Evolutionary conservation across 2,329 filamentous ascomycete species (phyloP), one percentile per base, ranked within the genome.

Genomic region (Botrytis fabae): DNA sequence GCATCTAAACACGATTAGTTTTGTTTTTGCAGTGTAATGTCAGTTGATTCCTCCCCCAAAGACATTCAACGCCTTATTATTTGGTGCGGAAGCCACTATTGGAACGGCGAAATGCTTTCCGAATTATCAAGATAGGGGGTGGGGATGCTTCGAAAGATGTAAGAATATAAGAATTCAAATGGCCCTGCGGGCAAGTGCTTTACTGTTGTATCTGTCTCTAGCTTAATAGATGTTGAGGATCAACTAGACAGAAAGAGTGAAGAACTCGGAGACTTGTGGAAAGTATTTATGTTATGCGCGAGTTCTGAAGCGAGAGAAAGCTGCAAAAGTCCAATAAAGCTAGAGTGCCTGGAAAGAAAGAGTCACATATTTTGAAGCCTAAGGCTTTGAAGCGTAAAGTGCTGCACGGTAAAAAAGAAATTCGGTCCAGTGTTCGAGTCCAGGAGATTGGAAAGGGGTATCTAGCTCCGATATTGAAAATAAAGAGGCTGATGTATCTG

Each of bases 241-340:
- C 22, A 25, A 25, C 4, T 25, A 48, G 46, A 48, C 22, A 25
- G 22, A 10, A 48, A 22, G 0, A 12, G 9, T 48, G 9, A 48
- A 48, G 9, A 5, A 48, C 22, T 48, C 46, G 9, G 46, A 25
- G 9, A 12, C 46, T 25, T 48, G 22, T 48, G 22, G 4, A 25
- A 40, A 22, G 14, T 28, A 66, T 16, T 14, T 62, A 61, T 68
- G 40, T 69, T 25, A 69, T 61, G 63, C 70, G 70, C 32, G 51
- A 68, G 22, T 69, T 68, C n/a, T 72, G 70, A 54, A 28, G 32
- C 18, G 48, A 60, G 35, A 72, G 60, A 38, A 72, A 28, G 51
- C 12, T 68, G 25, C 70, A 61, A 32, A 61, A 22, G 14, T 10
- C 16, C 10, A 46, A 57, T 32, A 51, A 61, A 12, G 8, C 40